phyloP scores from a whole-genome alignment of 208 protist species.

The Trypanosoma brucei region DNA sequence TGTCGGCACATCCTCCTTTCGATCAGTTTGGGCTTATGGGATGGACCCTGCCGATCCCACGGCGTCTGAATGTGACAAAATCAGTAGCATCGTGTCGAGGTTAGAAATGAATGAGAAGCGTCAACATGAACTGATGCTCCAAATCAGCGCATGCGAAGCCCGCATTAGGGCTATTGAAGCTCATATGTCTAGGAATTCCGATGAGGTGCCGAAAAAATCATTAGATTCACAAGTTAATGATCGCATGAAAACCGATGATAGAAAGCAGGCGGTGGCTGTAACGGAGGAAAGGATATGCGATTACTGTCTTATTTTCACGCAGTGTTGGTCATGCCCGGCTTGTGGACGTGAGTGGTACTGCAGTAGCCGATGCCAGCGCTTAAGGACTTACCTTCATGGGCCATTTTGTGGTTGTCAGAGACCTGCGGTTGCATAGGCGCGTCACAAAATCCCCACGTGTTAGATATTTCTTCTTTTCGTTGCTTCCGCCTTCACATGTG shows the following conservation, averaged over 20 bases:
- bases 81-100: neutral
- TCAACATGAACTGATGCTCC: constrained; percentile 8
- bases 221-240: neutral
- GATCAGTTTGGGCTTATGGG: too few relatives aligned
- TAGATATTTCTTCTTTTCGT: too few relatives aligned
- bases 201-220: too few relatives aligned
- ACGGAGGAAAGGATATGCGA: constrained; percentile 42
- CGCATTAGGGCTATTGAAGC: constrained; percentile 2
- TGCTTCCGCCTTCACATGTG: too few relatives aligned
- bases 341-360: constrained; percentile 77
- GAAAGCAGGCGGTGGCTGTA: neutral
- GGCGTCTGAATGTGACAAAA: neutral
- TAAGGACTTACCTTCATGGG: constrained; percentile 40
- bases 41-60: too few relatives aligned
- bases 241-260: neutral
- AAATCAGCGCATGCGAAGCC: constrained; percentile 9
- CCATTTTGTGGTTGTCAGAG: constrained; percentile 27
- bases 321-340: constrained; percentile 38
- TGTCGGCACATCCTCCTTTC: too few relatives aligned
- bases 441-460: too few relatives aligned
- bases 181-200: neutral
- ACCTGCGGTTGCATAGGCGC: neutral
- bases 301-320: constrained; percentile 44
- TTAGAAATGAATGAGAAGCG: neutral
- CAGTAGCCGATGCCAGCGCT: constrained; percentile 41